A percentile compares a stretch with the other conserved stretches of the same genome.
Conservation (phyloP, 768 basidiomycete genomes). For the Boletus eberwhitei region DNA sequence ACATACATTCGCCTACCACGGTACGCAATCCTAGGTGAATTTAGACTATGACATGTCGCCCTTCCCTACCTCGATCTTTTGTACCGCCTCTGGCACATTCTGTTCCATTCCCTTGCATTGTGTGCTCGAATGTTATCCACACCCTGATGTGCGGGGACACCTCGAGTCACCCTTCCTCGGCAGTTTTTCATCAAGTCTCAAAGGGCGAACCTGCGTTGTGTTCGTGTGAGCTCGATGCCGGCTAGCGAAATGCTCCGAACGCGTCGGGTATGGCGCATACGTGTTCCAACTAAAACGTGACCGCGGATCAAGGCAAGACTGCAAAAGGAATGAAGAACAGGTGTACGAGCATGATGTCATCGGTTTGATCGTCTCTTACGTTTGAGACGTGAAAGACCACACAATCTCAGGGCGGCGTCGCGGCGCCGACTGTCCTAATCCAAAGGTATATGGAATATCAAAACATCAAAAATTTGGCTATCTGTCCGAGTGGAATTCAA, state of each 20-base stretch:
- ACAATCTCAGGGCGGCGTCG: neutral
- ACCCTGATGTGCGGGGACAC: neutral
- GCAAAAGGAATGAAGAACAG: neutral
- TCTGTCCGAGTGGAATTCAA: constrained; percentile 6
- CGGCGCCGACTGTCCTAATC: neutral
- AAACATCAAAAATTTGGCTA: constrained; percentile 1
- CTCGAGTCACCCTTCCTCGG: neutral
- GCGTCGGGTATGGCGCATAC: neutral
- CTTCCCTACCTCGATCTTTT: neutral
- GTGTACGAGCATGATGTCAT: neutral
- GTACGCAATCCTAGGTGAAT: neutral
- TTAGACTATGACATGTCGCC: neutral
- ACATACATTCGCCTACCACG: neutral
- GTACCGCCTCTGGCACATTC: neutral
- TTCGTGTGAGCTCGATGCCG: neutral
- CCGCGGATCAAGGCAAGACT: constrained; percentile 9
- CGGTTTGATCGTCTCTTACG: too few relatives aligned
- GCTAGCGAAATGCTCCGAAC: neutral
- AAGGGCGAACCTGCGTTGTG: neutral
- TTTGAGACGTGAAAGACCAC: neutral
- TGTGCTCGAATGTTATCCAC: neutral
- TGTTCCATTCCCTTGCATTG: neutral
- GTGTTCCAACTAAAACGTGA: neutral
- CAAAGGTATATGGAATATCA: constrained; percentile 6
- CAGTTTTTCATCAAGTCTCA: neutral